These are phyloP conservation scores for Parmelia sp. DNA, from an alignment of 495 filamentous ascomycete genomes.

Conservation along the genomic window DNA sequence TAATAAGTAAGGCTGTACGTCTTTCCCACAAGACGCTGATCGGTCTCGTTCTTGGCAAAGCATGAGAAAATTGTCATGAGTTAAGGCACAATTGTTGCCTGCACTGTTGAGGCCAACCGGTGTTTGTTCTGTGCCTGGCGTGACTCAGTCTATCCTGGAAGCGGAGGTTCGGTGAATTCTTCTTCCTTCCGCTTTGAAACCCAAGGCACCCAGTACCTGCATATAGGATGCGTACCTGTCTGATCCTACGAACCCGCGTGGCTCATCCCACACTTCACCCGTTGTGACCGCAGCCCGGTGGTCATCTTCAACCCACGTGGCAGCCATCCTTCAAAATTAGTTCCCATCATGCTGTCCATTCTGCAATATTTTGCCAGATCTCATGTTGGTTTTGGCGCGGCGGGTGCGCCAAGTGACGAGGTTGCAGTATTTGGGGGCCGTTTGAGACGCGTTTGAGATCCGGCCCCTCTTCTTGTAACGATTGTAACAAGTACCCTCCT, in stretches of 20 bases:
- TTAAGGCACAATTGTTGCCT: no score
- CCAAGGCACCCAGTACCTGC: neutral
- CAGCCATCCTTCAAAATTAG: no score
- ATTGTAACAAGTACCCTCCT: neutral
- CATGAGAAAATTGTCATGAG: no score
- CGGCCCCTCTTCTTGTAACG: neutral
- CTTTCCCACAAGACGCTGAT: no score
- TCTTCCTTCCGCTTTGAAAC: neutral
- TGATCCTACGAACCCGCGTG: neutral
- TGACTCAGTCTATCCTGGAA: no score
- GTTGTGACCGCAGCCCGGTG: neutral
- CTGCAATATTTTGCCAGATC: no score
- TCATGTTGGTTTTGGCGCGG: no score
- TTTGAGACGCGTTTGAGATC: neutral
- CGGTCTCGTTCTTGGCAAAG: no score
- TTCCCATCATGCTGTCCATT: no score
- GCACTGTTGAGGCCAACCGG: no score
- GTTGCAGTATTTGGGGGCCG: slow-evolving; percentile 3
- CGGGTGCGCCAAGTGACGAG: neutral
- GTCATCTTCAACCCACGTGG: neutral
- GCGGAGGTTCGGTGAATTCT: neutral
- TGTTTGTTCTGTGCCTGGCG: no score
- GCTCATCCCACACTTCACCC: neutral
- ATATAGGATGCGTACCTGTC: neutral
- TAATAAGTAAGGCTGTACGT: no score